A percentile compares a stretch with the other conserved stretches of the same genome.
phyloP scores from a whole-genome alignment of 257 asterid genomes.

The Petunia secreta region DNA sequence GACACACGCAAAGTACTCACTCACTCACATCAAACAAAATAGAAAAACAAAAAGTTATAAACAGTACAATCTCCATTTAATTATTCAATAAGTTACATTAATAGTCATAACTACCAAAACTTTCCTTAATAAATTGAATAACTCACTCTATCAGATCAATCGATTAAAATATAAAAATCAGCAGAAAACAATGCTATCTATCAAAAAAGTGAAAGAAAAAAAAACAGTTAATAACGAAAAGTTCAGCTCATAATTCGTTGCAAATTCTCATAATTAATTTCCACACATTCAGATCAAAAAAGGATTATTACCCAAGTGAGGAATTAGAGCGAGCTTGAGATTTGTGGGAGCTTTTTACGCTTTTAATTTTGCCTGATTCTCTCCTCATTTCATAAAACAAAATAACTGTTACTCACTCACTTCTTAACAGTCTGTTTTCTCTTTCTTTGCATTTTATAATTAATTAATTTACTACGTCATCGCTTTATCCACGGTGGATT shows the following conservation, averaged over 20 bases:
- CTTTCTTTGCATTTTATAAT: constrained; percentile 29
- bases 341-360: constrained; percentile 27
- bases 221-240: not conserved
- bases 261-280: not conserved
- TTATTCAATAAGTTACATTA: no score
- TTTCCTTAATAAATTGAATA: not conserved
- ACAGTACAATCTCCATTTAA: no score
- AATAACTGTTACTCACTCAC: not conserved
- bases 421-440: not conserved
- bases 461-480: constrained; percentile 38
- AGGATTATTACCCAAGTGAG: no score
- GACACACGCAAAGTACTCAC: constrained; percentile 22
- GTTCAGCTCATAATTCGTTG: constrained; percentile 6
- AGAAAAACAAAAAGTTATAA: not conserved
- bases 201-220: not conserved
- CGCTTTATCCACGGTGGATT: constrained; percentile 25
- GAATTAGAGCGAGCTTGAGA: no score
- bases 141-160: not conserved
- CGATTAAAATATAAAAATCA: not conserved
- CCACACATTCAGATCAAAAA: no score
- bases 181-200: not conserved
- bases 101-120: not conserved
- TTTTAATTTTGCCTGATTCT: constrained; percentile 24
- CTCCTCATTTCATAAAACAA: not conserved
- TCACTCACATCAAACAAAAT: not conserved